Evolutionary conservation across 352 stramenopile species (phyloP), one percentile per base, ranked within the genome.

Genomic region (Phytophthora fragariae): DNA sequence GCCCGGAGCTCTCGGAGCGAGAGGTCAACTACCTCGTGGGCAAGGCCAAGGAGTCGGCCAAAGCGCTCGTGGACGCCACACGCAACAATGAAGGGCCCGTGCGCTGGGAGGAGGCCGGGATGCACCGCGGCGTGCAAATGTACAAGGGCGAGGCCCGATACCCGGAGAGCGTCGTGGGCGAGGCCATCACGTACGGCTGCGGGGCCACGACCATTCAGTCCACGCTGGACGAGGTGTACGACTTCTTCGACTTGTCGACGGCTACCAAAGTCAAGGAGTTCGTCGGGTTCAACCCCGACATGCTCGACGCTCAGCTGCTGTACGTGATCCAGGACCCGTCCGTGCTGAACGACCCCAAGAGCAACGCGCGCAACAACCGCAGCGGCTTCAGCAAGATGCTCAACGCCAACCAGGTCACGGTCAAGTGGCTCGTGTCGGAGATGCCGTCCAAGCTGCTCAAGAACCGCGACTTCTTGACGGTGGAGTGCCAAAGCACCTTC

Each of bases 401-500:
- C 1, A 73, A 77, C 46, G 81, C 86, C 19, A 88, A 90, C 71
- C 86, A 93, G 62, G 81, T 91, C 27, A 92, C 86, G 2, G 79
- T 92, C 71, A 89, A 88, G 66, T 94, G 88, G 88, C 81, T 79
- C 57, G 79, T 72, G 21, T 68, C 77, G 27, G 79, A 89, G 29
- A 76, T 88, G 59, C 78, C 84, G 33, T 91, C 84, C 50, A 81
- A 82, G 56, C 60, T 94, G 14, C 76, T 92, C 56, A 88, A 86
- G 72, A 83, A 91, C 72, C 84, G 87, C 19, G 87, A 93, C 61
- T 92, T 90, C 57, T 70, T 90, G 57, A 89, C 83, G 10, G 79
- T 94, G 41, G 88, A 94, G 71, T 94, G 86, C 65, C 88, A 94
- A 64, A 88, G 90, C 73, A 81, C 82, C 10, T 93, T 93, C 62